Conservation (phyloP, 1,284 basidiomycete species). For the Cutaneotrichosporon arboriforme region DNA sequence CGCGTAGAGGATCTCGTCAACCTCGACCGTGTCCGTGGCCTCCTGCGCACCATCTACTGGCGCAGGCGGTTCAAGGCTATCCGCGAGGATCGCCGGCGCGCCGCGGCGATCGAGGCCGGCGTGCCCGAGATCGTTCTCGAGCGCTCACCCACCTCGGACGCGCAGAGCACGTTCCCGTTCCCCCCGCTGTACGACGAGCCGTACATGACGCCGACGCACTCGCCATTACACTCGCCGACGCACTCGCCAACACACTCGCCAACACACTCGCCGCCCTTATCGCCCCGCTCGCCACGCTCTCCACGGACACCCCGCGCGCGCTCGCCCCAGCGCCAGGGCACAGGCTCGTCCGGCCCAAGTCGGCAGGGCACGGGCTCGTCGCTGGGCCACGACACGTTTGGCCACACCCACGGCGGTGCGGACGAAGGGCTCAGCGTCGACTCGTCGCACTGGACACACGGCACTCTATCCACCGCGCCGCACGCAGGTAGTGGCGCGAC, state of each 20-base stretch:
- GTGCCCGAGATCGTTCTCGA: slow-evolving; percentile 48
- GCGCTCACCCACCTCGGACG: slow-evolving; percentile 6
- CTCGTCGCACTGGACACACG: too few species aligned
- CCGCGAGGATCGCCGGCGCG: slow-evolving; percentile 27
- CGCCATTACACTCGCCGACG: slow-evolving; percentile 17
- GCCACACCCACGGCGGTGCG: too few species aligned
- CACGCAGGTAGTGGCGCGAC: too few species aligned
- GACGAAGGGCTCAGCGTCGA: too few species aligned
- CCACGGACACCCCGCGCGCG: neutral
- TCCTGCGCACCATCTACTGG: slow-evolving; percentile 68
- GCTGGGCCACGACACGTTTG: too few species aligned
- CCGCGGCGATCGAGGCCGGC: slow-evolving; percentile 30
- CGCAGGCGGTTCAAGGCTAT: slow-evolving; percentile 60
- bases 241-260: slow-evolving; percentile 13
- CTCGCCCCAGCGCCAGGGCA: neutral
- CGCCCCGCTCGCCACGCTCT: neutral
- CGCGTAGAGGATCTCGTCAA: slow-evolving; percentile 76
- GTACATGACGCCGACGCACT: slow-evolving; percentile 16
- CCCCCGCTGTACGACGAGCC: slow-evolving; percentile 18
- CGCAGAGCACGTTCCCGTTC: slow-evolving; percentile 26
- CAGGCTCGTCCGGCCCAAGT: neutral
- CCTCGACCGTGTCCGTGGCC: slow-evolving; percentile 71
- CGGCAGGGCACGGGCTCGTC: neutral
- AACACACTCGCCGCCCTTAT: neutral
- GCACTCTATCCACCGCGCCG: too few species aligned